Evolutionary conservation across 2,329 filamentous ascomycete species (phyloP), one percentile per base, ranked within the genome.

Genomic region (Septoria linicola): DNA sequence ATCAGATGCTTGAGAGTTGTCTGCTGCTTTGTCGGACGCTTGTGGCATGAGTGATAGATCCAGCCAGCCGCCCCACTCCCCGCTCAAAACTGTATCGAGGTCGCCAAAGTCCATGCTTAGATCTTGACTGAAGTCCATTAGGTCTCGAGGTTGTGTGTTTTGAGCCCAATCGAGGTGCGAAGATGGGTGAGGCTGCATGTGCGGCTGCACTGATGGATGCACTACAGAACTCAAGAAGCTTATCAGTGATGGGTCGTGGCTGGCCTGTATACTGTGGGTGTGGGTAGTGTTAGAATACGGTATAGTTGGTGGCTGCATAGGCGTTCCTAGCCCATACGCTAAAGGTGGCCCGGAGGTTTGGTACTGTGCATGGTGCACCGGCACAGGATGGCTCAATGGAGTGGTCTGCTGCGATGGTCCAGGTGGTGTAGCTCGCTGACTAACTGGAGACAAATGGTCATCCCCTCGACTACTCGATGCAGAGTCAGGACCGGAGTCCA

Each of bases 111-210:
- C 51, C 41, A 59, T 50, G 34, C 49, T 59, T 25, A 59, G 25
- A 14, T 59, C 57, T 35, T 59, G 57, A 20, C 57, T 52, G 35
- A 59, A 59, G 30, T 59, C 57, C 57, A 59, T 59, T 2, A 59
- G 54, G 34, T 59, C 57, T 20, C 57, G 54, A n/a, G 45, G 48
- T 4, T 53, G 41, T n/a, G 47, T 51, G 35, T 54, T 50, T 5
- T 55, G 54, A 14, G 56, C 53, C 57, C 54, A 57, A 10, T 41
- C 41, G 8, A 50, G 41, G 21, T 54, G 44, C 13, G 48, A 35
- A 4, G 41, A 30, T 23, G 51, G 17, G 6, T 45, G 47, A 4
- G n/a, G 36, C 16, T 43, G 31, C 2, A 31, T 11, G 16, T 48
- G 23, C 8, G 32, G 16, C 3, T 34, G 37, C 11, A 48, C 41